Evolutionary conservation across 1,284 basidiomycete genomes (phyloP), one percentile per base, ranked within the genome.

Genomic region (Ganoderma sinense): DNA sequence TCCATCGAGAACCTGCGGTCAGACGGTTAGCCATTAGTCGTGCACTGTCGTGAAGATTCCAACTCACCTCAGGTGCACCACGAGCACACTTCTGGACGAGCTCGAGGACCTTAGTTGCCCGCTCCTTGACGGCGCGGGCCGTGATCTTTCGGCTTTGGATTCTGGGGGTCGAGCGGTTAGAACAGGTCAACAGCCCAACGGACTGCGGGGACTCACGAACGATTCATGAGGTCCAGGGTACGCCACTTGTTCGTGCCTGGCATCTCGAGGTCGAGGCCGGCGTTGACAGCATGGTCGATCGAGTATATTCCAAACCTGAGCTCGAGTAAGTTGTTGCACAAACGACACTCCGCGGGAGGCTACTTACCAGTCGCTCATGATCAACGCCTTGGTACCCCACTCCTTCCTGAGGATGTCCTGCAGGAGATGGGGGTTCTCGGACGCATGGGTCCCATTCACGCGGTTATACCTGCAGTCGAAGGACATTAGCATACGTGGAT

Each of bases 181-280:
- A 43, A 43, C 0, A 18, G n/a, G 10, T 41, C 3, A 31, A 56
- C 53, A 16, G n/a, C 26, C 23, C 1, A 23, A 29, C 11, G 5
- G 59, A 16, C 4, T 13, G 2, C 26, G 11, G 39, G 36, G 2
- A 18, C 77, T 53, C 64, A 79, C 77, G 87, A 87, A 51, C 93
- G 87, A 71, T 87, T 87, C 73, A 94, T 84, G 29, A 90, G 84
- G 70, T 91, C 88, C 36, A 89, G 83, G 0, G 87, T 87, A 5
- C 91, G 84, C 90, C 91, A 93, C 74, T 91, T 91, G 79, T 90
- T 90, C 18, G 82, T 84, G 2, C 91, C 91, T 0, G 92, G 91
- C 91, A 94, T 94, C 78, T 95, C 94, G 33, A 95, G 85, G 76
- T 95, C 94, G 36, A 95, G 83, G 0, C 91, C 91, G 13, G 92